Conservation (phyloP, 345 rosid genomes). For the Citrus mangshanensis region DNA sequence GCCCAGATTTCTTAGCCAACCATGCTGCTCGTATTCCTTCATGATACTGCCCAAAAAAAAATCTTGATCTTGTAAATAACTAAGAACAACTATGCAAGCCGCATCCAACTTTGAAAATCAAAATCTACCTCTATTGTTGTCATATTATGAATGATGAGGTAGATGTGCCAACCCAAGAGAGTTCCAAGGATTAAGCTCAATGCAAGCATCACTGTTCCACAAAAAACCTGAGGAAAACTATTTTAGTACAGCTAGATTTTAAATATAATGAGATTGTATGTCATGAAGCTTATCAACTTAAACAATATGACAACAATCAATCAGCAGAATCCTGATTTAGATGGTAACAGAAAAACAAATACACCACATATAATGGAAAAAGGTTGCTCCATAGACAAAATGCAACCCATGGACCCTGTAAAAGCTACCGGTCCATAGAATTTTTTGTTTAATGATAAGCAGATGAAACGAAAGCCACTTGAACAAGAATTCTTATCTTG, state of each 20-base stretch:
- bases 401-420: neutral
- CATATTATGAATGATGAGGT: constrained; percentile 68
- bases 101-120: neutral
- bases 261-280: neutral
- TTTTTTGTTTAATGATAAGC: neutral
- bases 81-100: constrained; percentile 1
- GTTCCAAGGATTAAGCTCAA: constrained; percentile 53
- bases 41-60: constrained; percentile 42
- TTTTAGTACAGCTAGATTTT: neutral
- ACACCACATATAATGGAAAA: neutral
- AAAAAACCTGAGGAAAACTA: constrained; percentile 36
- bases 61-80: constrained; percentile 6
- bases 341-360: neutral
- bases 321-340: neutral
- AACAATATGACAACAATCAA: neutral
- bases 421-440: neutral
- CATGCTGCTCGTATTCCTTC: constrained; percentile 65
- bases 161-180: constrained; percentile 80
- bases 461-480: neutral
- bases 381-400: neutral
- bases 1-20: constrained; percentile 92
- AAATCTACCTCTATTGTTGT: constrained; percentile 73
- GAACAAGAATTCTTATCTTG: neutral
- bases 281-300: neutral
- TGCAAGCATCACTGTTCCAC: constrained; percentile 41